Percentiles rank a stretch among this genome's conserved stretches.
These are phyloP conservation scores for Rhizophagus clarus DNA, from an alignment of 192 early-diverging fungal genomes.

Conservation along the genomic window DNA sequence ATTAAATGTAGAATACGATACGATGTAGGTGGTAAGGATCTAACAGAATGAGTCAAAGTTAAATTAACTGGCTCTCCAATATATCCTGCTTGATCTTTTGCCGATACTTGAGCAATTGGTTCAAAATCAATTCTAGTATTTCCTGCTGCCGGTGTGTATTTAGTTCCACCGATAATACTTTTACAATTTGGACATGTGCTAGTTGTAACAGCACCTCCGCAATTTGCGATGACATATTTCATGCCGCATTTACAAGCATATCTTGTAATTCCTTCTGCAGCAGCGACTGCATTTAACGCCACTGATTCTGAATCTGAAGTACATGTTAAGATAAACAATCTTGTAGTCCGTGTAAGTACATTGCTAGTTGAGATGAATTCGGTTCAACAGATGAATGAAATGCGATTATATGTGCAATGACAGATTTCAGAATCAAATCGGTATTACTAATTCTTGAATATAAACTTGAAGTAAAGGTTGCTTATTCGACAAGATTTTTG, in stretches of 20 bases:
- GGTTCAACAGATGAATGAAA: conserved; percentile 12
- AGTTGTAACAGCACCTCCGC: not conserved
- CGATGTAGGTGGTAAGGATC: not conserved
- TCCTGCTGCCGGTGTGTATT: not conserved
- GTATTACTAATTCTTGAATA: not conserved
- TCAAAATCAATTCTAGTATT: not conserved
- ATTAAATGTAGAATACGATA: conserved; percentile 33
- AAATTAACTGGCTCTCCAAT: not conserved
- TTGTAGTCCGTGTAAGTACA: conserved; percentile 12
- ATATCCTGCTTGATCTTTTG: conserved; percentile 17
- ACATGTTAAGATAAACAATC: conserved; percentile 16
- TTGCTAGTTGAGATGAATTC: conserved; percentile 20
- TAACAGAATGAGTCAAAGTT: not conserved
- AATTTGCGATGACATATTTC: conserved; percentile 1
- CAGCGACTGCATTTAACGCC: not conserved
- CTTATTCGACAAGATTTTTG: conserved; percentile 4
- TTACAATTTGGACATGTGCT: not conserved
- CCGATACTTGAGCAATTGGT: not conserved
- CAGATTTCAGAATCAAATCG: conserved; percentile 20
- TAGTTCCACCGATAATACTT: not conserved
- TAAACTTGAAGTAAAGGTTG: conserved; percentile 8
- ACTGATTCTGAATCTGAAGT: conserved; percentile 1
- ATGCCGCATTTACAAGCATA: conserved; percentile 26
- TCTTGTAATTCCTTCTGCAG: not conserved
- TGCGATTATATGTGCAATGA: conserved; percentile 23